phyloP scores from a whole-genome alignment of 2,329 filamentous ascomycete genomes.

The Falciphora oryzae region DNA sequence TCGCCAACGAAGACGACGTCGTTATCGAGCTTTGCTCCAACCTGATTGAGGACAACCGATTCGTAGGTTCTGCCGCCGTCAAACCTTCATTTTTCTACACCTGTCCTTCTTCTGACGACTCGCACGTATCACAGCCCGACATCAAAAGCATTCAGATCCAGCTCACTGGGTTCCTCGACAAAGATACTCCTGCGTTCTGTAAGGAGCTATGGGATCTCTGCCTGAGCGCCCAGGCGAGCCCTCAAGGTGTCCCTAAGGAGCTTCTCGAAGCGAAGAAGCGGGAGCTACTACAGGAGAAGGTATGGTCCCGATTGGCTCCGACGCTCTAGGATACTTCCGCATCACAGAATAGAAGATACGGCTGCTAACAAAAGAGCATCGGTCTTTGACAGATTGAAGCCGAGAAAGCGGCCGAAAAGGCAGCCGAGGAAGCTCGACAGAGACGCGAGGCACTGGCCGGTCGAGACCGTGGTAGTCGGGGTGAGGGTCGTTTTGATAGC shows the following conservation, averaged over 20 bases:
- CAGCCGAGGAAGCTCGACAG: slow-evolving; percentile 39
- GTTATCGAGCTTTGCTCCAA: slow-evolving; percentile 79
- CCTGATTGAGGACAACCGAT: slow-evolving; percentile 66
- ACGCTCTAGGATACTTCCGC: background rate
- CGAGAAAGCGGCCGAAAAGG: slow-evolving; percentile 73
- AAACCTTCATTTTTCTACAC: slow-evolving; percentile 16
- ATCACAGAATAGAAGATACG: background rate
- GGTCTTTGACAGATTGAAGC: slow-evolving; percentile 61
- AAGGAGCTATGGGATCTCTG: slow-evolving; percentile 91
- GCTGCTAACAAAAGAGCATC: background rate
- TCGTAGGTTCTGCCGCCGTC: slow-evolving; percentile 49
- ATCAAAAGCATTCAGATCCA: slow-evolving; percentile 94
- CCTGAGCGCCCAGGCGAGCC: slow-evolving; percentile 80
- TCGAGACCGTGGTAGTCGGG: slow-evolving; percentile 51
- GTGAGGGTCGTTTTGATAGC: slow-evolving; percentile 36
- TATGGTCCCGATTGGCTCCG: slow-evolving; percentile 30
- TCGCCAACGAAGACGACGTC: slow-evolving; percentile 93
- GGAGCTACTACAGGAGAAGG: slow-evolving; percentile 93
- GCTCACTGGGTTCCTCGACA: slow-evolving; percentile 90
- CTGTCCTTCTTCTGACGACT: slow-evolving; percentile 3
- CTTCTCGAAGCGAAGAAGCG: slow-evolving; percentile 93
- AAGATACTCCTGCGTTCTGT: slow-evolving; percentile 83
- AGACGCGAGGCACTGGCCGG: slow-evolving; percentile 66
- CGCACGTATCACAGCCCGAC: slow-evolving; percentile 60
- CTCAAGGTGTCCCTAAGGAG: slow-evolving; percentile 89